phyloP scores from a whole-genome alignment of 345 rosid genomes.

The Bruguiera parviflora region DNA sequence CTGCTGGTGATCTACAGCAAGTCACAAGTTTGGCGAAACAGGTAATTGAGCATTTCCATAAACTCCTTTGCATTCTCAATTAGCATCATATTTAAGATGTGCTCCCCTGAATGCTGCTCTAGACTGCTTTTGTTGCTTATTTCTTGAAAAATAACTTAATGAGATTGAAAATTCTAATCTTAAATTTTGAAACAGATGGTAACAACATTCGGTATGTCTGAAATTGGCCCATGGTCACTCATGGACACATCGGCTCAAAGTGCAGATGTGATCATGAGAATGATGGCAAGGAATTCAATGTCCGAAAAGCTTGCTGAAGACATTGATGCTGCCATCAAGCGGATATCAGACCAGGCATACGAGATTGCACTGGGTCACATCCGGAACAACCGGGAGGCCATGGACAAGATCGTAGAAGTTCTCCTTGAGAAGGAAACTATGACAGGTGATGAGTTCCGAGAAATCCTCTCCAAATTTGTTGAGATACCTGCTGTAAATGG shows the following conservation, averaged over 20 bases:
- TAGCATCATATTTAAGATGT: too few relatives aligned
- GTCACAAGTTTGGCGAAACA: slow-evolving; percentile 91
- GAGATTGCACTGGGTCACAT: slow-evolving; percentile 76
- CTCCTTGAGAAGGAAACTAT: slow-evolving; percentile 92
- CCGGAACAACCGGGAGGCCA: slow-evolving; percentile 89
- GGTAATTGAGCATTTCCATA: slow-evolving; percentile 30
- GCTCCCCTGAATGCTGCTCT: background rate
- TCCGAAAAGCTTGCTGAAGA: slow-evolving; percentile 95
- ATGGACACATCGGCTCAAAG: slow-evolving; percentile 80
- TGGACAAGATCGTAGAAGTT: slow-evolving; percentile 91
- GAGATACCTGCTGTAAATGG: slow-evolving; percentile 80
- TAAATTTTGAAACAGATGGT: slow-evolving; percentile 70
- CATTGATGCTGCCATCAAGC: slow-evolving; percentile 75
- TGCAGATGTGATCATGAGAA: slow-evolving; percentile 81
- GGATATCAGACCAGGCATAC: slow-evolving; percentile 72
- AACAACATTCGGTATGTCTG: slow-evolving; percentile 96
- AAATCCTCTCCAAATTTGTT: slow-evolving; percentile 79
- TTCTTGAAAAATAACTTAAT: background rate
- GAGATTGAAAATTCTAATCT: background rate
- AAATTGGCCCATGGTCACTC: slow-evolving; percentile 96
- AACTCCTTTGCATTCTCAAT: background rate
- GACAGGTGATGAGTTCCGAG: slow-evolving; percentile 82
- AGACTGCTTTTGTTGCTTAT: background rate
- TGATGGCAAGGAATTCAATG: slow-evolving; percentile 99
- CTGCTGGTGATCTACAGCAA: slow-evolving; percentile 95